phyloP scores from a whole-genome alignment of 352 stramenopile species.

The Phytophthora sojae region DNA sequence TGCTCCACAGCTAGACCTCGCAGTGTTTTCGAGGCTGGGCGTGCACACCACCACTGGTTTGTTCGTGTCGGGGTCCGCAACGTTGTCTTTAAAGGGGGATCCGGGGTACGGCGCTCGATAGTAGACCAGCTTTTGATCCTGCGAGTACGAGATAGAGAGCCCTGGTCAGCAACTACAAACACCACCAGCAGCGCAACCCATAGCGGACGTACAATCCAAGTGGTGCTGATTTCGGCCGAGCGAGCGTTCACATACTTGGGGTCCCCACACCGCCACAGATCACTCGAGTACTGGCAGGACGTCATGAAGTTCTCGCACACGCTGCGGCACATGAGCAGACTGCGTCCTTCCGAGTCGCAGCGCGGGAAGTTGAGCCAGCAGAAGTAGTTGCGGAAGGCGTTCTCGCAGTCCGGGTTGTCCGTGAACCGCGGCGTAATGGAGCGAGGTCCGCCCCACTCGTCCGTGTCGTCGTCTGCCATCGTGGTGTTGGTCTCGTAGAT shows the following conservation, averaged over 20 bases:
- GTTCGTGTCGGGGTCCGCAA: constrained; percentile 70
- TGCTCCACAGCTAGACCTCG: neutral
- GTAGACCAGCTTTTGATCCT: constrained; percentile 79
- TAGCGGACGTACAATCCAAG: constrained; percentile 58
- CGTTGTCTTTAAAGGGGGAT: constrained; percentile 83
- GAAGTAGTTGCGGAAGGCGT: constrained; percentile 92
- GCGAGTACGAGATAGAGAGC: neutral
- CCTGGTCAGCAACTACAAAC: neutral
- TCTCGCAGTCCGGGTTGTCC: constrained; percentile 89
- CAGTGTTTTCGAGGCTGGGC: constrained; percentile 77
- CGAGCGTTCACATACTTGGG: constrained; percentile 77
- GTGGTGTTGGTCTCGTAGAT: constrained; percentile 70
- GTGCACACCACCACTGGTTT: constrained; percentile 85
- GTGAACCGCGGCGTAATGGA: constrained; percentile 81
- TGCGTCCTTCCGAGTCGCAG: constrained; percentile 85
- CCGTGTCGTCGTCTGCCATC: constrained; percentile 60
- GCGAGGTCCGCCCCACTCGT: constrained; percentile 72
- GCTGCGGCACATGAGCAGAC: constrained; percentile 86
- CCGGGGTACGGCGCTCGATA: constrained; percentile 81
- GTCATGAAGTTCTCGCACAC: constrained; percentile 94
- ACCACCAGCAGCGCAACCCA: constrained; percentile 4
- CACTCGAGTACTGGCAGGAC: constrained; percentile 79
- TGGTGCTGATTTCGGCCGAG: constrained; percentile 64
- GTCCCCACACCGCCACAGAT: constrained; percentile 90
- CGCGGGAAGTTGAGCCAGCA: constrained; percentile 94